Evolutionary conservation across 371 early-diverging fungal genomes (phyloP).

Genomic region (Mortierella sp.): DNA sequence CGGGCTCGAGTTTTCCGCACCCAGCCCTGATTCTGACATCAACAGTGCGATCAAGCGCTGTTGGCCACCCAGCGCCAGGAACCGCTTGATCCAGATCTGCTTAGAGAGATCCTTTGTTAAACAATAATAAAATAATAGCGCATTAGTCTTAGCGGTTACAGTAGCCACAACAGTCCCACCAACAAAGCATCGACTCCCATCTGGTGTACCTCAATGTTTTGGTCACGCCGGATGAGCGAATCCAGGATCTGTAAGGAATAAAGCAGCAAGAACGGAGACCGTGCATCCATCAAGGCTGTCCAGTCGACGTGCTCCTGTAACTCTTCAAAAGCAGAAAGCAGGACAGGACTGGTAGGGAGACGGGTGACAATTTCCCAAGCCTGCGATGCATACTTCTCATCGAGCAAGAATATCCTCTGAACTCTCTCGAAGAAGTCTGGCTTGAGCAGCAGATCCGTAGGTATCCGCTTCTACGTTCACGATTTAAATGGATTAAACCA

Average conservation of each 20-base stretch:
- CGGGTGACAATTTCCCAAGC: constrained; percentile 56
- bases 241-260: constrained; percentile 59
- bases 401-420: constrained; percentile 55
- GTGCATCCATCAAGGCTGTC: constrained; percentile 48
- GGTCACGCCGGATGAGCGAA: constrained; percentile 50
- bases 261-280: constrained; percentile 58
- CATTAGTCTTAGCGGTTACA: too few relatives aligned
- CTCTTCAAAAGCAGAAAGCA: constrained; percentile 42
- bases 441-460: constrained; percentile 45
- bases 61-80: constrained; percentile 53
- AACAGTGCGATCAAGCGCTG: constrained; percentile 41
- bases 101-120: constrained; percentile 11
- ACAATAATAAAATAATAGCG: neutral
- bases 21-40: constrained; percentile 49
- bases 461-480: constrained; percentile 28
- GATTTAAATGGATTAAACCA: too few relatives aligned
- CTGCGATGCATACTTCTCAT: constrained; percentile 59
- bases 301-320: constrained; percentile 50
- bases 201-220: constrained; percentile 19
- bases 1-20: constrained; percentile 21
- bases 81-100: constrained; percentile 46
- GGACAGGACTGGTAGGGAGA: constrained; percentile 56
- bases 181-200: too few relatives aligned
- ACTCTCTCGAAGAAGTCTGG: constrained; percentile 57
- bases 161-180: too few relatives aligned